phyloP scores from a whole-genome alignment of 202 grass and related monocot genomes.

The Musa balbisiana region DNA sequence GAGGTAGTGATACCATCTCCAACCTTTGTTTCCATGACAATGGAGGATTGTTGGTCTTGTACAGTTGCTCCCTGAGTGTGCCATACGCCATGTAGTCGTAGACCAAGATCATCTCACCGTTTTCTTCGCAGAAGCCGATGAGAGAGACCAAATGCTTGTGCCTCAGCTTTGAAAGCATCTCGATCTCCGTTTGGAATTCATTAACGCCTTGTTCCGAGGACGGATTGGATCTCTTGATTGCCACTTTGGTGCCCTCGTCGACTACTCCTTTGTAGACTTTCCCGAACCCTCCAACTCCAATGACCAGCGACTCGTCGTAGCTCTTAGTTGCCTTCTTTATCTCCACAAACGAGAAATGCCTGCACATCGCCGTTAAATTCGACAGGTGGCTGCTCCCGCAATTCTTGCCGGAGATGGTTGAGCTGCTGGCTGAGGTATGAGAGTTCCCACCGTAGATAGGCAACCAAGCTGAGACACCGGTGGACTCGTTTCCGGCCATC shows the following conservation, averaged over 20 bases:
- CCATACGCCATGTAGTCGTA: constrained; percentile 93
- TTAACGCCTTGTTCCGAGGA: constrained; percentile 72
- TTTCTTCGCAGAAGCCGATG: constrained; percentile 87
- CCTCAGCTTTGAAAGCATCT: constrained; percentile 96
- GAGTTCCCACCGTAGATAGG: constrained; percentile 65
- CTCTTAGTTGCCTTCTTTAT: constrained; percentile 76
- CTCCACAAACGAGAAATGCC: constrained; percentile 76
- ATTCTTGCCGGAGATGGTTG: constrained; percentile 49
- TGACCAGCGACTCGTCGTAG: constrained; percentile 68
- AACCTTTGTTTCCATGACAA: constrained; percentile 63
- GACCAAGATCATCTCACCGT: constrained; percentile 77
- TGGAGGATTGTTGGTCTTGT: constrained; percentile 55
- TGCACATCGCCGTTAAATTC: constrained; percentile 62
- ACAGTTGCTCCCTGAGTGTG: constrained; percentile 84
- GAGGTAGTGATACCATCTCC: constrained; percentile 88
- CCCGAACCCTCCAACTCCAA: constrained; percentile 88
- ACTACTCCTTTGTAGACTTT: constrained; percentile 67
- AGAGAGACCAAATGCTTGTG: constrained; percentile 92
- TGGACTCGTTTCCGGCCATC: constrained; percentile 33
- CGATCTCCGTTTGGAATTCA: constrained; percentile 96
- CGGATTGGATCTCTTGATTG: constrained; percentile 88
- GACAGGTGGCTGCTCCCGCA: constrained; percentile 40
- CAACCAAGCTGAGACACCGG: constrained; percentile 47
- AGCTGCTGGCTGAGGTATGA: constrained; percentile 48
- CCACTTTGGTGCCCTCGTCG: constrained; percentile 55